A percentile compares a stretch with the other conserved stretches of the same genome.
Evolutionary conservation across 106 monocot genomes (phyloP).

Genomic region (Dactylorhiza incarnata): DNA sequence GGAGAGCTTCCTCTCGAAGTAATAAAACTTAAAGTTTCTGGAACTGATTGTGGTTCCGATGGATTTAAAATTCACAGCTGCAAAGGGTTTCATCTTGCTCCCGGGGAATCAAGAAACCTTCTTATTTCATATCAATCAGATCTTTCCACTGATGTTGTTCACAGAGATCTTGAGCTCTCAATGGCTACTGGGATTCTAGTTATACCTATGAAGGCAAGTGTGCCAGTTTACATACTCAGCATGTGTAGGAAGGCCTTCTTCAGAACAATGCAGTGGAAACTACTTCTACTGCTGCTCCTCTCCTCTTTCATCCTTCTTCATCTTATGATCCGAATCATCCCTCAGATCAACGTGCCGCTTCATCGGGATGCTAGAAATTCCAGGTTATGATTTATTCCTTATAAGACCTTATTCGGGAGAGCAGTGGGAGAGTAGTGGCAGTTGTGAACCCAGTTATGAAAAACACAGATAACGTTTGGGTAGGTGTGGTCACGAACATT

Average conservation of each 20-base stretch:
- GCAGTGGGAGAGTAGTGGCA: too few relatives aligned
- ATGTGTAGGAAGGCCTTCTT: conserved; percentile 38
- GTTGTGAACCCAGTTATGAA: too few relatives aligned
- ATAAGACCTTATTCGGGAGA: too few relatives aligned
- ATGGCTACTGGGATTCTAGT: conserved; percentile 49
- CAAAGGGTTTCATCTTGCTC: conserved; percentile 49
- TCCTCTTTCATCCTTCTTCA: conserved; percentile 14
- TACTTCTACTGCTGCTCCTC: conserved; percentile 20
- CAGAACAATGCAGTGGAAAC: conserved; percentile 22
- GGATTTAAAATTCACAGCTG: conserved; percentile 56
- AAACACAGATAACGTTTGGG: too few relatives aligned
- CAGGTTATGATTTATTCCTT: conserved; percentile 31
- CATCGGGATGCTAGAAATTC: conserved; percentile 27
- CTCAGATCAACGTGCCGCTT: conserved; percentile 10
- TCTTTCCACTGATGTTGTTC: conserved; percentile 35
- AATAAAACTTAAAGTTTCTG: conserved; percentile 49
- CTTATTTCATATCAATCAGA: conserved; percentile 57
- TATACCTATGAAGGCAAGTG: conserved; percentile 61
- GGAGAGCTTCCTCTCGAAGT: conserved; percentile 68
- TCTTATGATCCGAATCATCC: conserved; percentile 21
- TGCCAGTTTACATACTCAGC: conserved; percentile 36
- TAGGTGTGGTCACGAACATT: too few relatives aligned
- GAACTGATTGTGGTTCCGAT: conserved; percentile 39
- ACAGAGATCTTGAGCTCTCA: conserved; percentile 55
- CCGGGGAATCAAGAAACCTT: conserved; percentile 50